phyloP scores from a whole-genome alignment of 2,329 filamentous ascomycete species.

The Sordariomycetes sp. region DNA sequence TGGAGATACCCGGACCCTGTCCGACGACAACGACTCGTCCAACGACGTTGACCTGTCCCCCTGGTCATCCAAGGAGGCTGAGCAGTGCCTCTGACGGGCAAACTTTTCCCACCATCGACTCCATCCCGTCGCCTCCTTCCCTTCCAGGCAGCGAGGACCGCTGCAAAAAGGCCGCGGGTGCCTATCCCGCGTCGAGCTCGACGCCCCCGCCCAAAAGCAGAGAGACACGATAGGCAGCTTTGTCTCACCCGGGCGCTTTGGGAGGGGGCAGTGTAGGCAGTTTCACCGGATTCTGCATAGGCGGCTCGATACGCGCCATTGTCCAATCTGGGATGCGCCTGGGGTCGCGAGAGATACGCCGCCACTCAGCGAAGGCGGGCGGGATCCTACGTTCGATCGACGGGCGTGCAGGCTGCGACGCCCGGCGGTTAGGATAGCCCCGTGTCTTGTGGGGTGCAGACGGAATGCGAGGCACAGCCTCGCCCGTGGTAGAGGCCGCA shows the following conservation, averaged over 20 bases:
- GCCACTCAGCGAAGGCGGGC: background rate
- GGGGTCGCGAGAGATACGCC: background rate
- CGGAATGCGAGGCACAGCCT: background rate
- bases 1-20: background rate
- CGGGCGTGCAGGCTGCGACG: background rate
- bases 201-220: background rate
- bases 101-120: background rate
- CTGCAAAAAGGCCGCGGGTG: background rate
- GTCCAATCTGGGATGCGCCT: background rate
- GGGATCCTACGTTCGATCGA: background rate
- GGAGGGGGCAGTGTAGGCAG: background rate
- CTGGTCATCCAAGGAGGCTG: background rate
- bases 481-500: background rate
- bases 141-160: background rate
- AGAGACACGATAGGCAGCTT: background rate
- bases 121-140: background rate
- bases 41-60: too few relatives aligned
- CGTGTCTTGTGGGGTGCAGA: background rate
- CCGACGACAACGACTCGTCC: background rate
- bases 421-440: too few relatives aligned
- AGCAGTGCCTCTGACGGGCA: background rate
- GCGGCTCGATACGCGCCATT: background rate
- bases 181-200: background rate
- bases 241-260: background rate
- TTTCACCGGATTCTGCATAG: background rate